A percentile compares a stretch with the other conserved stretches of the same genome.
Conservation (phyloP, 768 basidiomycete genomes). For the Cystobasidium onofrii region DNA sequence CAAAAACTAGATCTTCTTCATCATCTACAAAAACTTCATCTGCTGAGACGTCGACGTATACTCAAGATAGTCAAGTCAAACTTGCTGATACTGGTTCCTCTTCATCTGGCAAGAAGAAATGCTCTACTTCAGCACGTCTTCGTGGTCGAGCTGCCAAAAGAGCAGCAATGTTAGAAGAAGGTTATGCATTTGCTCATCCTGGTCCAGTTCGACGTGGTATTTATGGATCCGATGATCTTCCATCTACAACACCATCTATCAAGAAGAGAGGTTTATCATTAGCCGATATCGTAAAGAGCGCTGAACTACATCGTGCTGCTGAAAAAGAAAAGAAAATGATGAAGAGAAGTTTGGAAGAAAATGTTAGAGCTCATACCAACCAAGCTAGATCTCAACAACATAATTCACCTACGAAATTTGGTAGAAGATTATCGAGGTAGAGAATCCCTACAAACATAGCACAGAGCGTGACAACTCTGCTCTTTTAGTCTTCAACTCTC, state of each 20-base stretch:
- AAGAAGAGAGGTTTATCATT: not conserved
- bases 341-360: not conserved
- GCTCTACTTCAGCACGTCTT: not conserved
- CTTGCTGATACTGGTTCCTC: not conserved
- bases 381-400: not conserved
- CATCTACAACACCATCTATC: not conserved
- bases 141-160: not conserved
- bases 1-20: not conserved
- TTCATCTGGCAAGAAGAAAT: not conserved
- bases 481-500: too few species aligned
- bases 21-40: not conserved
- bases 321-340: not conserved
- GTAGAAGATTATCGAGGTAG: not conserved
- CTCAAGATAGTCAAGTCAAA: not conserved
- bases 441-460: too few species aligned
- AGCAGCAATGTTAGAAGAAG: slow-evolving; percentile 4
- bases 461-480: too few species aligned
- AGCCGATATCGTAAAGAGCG: not conserved
- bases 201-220: not conserved
- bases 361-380: not conserved
- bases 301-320: not conserved
- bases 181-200: slow-evolving; percentile 1
- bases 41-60: not conserved
- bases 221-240: not conserved
- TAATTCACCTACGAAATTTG: not conserved